These are phyloP conservation scores for Euphrasia arctica DNA, from an alignment of 305 asterid genomes.

Conservation along the genomic window DNA sequence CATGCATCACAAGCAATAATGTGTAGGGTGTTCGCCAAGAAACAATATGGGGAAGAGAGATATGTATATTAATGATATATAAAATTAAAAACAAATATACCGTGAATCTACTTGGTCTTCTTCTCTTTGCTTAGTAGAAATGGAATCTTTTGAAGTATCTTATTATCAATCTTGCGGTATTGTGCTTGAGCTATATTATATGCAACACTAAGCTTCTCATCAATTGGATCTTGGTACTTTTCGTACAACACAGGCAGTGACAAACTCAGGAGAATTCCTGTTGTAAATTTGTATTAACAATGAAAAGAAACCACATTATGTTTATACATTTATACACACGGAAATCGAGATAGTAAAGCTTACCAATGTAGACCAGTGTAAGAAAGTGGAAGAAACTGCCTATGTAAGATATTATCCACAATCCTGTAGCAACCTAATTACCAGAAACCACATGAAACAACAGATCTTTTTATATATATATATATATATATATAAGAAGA, in stretches of 20 bases:
- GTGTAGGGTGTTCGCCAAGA: slow-evolving; percentile 5
- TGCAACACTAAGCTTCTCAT: slow-evolving; percentile 55
- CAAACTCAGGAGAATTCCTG: slow-evolving; percentile 68
- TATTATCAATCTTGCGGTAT: slow-evolving; percentile 46
- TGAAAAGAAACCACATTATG: slow-evolving; percentile 10
- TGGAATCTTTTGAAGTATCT: slow-evolving; percentile 54
- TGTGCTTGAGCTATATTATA: slow-evolving; percentile 43
- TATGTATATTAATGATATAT: slow-evolving; percentile 4
- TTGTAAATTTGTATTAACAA: slow-evolving; percentile 20
- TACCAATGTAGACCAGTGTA: slow-evolving; percentile 65
- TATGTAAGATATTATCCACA: slow-evolving; percentile 63
- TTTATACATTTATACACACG: not conserved
- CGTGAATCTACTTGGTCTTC: slow-evolving; percentile 58
- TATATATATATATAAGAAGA: not conserved
- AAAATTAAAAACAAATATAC: slow-evolving; percentile 27
- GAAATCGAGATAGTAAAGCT: slow-evolving; percentile 26
- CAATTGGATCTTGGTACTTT: slow-evolving; percentile 66
- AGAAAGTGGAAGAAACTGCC: slow-evolving; percentile 76
- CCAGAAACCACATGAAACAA: slow-evolving; percentile 24
- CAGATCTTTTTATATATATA: not conserved
- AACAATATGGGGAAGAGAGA: not conserved
- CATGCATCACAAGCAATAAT: slow-evolving; percentile 6
- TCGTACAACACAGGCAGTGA: slow-evolving; percentile 64
- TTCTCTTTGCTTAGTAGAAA: slow-evolving; percentile 49
- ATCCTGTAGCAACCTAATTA: slow-evolving; percentile 55